Evolutionary conservation across 225 moss, liverwort and hornwort genomes (phyloP).

Genomic region (Lunularia cruciata): DNA sequence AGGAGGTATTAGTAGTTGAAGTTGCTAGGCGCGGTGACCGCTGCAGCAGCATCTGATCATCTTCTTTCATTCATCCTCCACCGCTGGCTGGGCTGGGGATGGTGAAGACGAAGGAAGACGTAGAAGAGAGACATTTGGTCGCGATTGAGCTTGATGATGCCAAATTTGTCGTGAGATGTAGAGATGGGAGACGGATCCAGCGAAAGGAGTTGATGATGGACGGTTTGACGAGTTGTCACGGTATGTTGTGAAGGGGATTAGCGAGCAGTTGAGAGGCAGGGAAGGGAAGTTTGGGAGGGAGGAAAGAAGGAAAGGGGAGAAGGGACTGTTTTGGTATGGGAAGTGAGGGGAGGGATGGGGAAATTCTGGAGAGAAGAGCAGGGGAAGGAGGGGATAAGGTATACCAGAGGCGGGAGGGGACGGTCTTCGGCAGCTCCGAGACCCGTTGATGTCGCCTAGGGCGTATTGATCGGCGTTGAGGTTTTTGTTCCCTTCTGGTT

Average conservation of each 20-base stretch:
- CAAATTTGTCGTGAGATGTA: conserved; percentile 18
- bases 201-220: conserved; percentile 18
- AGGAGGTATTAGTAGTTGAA: too few species aligned
- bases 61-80: conserved; percentile 13
- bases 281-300: neutral
- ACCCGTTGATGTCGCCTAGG: conserved; percentile 5
- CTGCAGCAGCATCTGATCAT: neutral
- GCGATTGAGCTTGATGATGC: conserved; percentile 11
- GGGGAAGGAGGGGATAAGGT: conserved; percentile 28
- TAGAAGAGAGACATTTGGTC: neutral
- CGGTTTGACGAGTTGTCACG: conserved; percentile 24
- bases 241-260: neutral
- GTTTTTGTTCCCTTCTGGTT: conserved; percentile 1
- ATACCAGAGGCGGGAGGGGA: conserved; percentile 12
- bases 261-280: conserved; percentile 5
- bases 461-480: conserved; percentile 12
- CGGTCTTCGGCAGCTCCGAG: conserved; percentile 23
- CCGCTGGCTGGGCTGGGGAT: conserved; percentile 11
- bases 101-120: conserved; percentile 1
- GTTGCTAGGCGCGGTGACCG: neutral
- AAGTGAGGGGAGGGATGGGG: conserved; percentile 18
- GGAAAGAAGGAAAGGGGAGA: neutral
- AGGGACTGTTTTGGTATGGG: neutral
- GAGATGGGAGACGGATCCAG: conserved; percentile 4
- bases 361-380: conserved; percentile 26